A percentile compares a stretch with the other conserved stretches of the same genome.
These are phyloP conservation scores for Fusarium heterosporum DNA, from an alignment of 2,329 filamentous ascomycete genomes.

Conservation along the genomic window DNA sequence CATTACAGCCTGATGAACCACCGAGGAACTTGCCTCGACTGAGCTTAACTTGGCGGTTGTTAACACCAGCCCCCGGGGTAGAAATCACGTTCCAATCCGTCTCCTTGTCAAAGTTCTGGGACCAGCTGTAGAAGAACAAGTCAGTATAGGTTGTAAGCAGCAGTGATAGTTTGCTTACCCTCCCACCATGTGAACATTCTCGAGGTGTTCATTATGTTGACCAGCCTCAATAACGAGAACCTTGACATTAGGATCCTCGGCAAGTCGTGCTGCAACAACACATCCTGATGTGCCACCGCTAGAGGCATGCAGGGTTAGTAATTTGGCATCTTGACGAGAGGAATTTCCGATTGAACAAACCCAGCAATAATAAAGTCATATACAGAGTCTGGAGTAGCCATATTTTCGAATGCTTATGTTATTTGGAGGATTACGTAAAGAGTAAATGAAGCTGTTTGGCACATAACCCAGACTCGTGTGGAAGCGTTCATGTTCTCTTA, in stretches of 20 bases:
- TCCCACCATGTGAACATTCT: slow-evolving; percentile 64
- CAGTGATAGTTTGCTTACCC: slow-evolving; percentile 50
- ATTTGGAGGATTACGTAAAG: neutral
- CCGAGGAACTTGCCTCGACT: slow-evolving; percentile 63
- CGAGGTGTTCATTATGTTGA: slow-evolving; percentile 56
- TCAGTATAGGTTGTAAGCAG: neutral
- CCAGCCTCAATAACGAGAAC: slow-evolving; percentile 55
- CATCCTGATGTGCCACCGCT: slow-evolving; percentile 55
- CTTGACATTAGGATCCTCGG: slow-evolving; percentile 48
- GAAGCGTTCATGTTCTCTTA: slow-evolving; percentile 17
- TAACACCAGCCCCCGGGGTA: slow-evolving; percentile 53
- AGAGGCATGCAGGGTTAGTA: neutral
- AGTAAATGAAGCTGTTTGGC: neutral
- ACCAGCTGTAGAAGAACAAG: slow-evolving; percentile 49
- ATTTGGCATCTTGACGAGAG: neutral
- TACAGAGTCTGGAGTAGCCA: slow-evolving; percentile 37
- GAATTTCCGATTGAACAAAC: slow-evolving; percentile 39
- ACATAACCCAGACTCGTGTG: neutral
- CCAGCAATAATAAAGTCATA: slow-evolving; percentile 54
- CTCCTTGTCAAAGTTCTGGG: slow-evolving; percentile 59
- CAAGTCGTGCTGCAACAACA: slow-evolving; percentile 53
- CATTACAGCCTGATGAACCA: slow-evolving; percentile 62
- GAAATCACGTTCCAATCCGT: slow-evolving; percentile 65
- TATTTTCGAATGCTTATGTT: slow-evolving; percentile 7
- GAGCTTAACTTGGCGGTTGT: slow-evolving; percentile 59